These are phyloP conservation scores for Anthracocystis setariae DNA, from an alignment of 1,284 basidiomycete genomes.

Conservation along the genomic window DNA sequence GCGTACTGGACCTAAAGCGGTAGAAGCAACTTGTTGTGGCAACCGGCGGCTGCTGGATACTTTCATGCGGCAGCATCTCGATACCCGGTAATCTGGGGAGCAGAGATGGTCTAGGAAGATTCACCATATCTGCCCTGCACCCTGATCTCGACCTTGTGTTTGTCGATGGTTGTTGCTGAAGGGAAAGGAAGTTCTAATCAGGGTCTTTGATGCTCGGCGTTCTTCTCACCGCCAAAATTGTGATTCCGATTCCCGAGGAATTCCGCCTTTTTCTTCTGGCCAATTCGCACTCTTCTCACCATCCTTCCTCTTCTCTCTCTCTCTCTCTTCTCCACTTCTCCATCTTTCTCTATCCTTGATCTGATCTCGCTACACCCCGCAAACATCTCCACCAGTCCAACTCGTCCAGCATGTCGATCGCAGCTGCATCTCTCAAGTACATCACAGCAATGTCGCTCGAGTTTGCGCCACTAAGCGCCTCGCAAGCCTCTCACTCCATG, in stretches of 20 bases:
- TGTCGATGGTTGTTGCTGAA: neutral
- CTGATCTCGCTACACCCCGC: neutral
- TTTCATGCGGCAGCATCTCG: conserved; percentile 1
- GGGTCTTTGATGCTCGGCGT: neutral
- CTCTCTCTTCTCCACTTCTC: neutral
- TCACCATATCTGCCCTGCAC: conserved; percentile 9
- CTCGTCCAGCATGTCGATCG: conserved; percentile 29
- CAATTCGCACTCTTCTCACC: neutral
- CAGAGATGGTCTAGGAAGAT: conserved; percentile 6
- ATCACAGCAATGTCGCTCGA: conserved; percentile 45
- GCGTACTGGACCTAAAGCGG: conserved; percentile 10
- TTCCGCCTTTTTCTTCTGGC: conserved; percentile 25
- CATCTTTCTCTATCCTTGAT: neutral
- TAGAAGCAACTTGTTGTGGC: conserved; percentile 9
- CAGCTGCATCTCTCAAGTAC: conserved; percentile 42
- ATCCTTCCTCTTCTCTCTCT: neutral
- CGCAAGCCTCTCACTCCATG: conserved; percentile 36
- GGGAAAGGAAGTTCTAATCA: neutral
- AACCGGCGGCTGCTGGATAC: neutral
- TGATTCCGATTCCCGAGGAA: conserved; percentile 29
- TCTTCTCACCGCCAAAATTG: conserved; percentile 2
- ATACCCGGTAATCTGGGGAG: neutral
- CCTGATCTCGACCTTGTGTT: neutral
- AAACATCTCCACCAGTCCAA: neutral
- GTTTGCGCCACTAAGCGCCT: conserved; percentile 38